A percentile compares a stretch with the other conserved stretches of the same genome.
These are phyloP conservation scores for Geotrichum citri-aurantii DNA, from an alignment of 1,139 yeast genomes.

Conservation along the genomic window DNA sequence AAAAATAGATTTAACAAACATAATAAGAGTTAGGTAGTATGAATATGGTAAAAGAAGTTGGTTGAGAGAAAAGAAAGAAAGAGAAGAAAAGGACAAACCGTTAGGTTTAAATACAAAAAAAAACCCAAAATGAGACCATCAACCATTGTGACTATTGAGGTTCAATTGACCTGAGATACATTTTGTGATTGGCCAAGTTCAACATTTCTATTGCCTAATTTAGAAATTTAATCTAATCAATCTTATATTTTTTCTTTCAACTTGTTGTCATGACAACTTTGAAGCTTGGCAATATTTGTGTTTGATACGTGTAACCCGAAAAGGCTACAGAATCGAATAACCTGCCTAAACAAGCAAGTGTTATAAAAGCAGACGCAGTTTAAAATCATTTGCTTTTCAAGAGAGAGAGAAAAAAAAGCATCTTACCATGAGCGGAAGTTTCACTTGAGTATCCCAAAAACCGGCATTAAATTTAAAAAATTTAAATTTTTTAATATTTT, in stretches of 20 bases:
- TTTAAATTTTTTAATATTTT: no score
- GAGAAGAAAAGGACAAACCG: neutral
- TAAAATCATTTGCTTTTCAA: neutral
- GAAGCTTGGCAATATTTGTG: neutral
- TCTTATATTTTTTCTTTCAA: neutral
- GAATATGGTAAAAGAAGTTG: neutral
- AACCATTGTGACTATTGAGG: neutral
- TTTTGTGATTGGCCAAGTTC: neutral
- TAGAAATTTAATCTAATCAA: constrained; percentile 4
- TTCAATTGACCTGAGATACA: neutral
- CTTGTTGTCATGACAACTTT: constrained; percentile 3
- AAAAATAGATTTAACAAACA: constrained; percentile 6
- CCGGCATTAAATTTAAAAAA: no score
- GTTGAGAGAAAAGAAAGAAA: neutral
- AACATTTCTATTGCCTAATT: neutral
- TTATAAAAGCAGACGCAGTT: neutral
- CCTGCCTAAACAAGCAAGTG: neutral
- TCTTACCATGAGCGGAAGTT: no score
- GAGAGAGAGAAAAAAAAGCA: neutral
- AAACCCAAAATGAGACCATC: neutral
- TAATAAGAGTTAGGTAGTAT: neutral
- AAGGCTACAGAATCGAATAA: neutral
- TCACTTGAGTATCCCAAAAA: no score
- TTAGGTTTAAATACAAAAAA: neutral
- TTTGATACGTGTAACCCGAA: neutral